Conservation (phyloP, 169 alveolate genomes). For the Amoebophrya sp. region DNA sequence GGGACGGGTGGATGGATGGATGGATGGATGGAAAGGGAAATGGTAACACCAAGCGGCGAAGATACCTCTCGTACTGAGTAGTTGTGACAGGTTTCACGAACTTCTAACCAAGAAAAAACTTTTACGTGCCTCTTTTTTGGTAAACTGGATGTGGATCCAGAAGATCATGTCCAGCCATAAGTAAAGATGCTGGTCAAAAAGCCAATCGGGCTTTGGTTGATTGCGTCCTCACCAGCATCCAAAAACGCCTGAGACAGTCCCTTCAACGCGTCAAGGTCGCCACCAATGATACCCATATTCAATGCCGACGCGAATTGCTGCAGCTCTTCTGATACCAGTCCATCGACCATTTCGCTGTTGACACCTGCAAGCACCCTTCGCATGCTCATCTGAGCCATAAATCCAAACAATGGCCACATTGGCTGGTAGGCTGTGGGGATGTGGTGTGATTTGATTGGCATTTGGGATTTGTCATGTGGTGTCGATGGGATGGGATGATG, state of each 20-base stretch:
- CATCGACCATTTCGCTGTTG: background rate
- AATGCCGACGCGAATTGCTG: background rate
- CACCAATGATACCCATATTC: background rate
- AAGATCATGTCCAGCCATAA: too few species aligned
- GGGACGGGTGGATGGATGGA: too few species aligned
- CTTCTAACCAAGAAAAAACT: too few species aligned
- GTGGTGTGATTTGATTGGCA: too few species aligned
- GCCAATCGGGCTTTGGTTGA: background rate
- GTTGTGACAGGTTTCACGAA: too few species aligned
- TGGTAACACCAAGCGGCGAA: too few species aligned
- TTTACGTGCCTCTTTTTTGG: too few species aligned
- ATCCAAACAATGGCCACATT: constrained; percentile 11
- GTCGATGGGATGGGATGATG: too few species aligned
- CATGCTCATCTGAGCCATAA: background rate
- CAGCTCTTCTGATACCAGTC: background rate
- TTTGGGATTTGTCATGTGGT: too few species aligned
- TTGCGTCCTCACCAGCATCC: background rate
- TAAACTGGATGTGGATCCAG: too few species aligned
- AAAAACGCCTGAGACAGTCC: background rate
- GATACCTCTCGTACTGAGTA: too few species aligned
- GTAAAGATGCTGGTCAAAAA: background rate
- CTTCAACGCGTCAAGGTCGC: background rate
- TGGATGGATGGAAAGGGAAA: too few species aligned
- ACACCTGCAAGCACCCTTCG: background rate
- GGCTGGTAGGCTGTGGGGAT: constrained; percentile 20